Evolutionary conservation across 148 eudicot species (phyloP).

Genomic region (Fagopyrum tataricum): DNA sequence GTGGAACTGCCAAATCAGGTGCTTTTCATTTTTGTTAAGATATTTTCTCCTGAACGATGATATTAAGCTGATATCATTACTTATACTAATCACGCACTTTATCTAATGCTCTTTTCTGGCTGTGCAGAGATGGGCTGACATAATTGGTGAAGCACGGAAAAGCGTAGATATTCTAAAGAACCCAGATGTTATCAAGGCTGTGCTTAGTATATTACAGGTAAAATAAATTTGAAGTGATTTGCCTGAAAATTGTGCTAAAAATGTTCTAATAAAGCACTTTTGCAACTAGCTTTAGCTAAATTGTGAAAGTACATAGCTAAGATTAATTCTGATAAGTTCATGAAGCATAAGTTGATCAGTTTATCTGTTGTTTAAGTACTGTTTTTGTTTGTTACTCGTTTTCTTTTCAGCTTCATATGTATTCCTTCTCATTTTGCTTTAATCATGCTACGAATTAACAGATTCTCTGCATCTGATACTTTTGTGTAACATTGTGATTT

Average conservation of each 20-base stretch:
- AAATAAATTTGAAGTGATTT: not conserved
- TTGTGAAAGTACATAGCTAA: not conserved
- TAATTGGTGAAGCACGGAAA: constrained; percentile 94
- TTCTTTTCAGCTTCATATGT: not conserved
- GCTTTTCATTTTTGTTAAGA: constrained; percentile 2
- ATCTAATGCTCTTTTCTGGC: constrained; percentile 1
- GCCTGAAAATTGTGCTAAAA: not conserved
- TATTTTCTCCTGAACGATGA: not conserved
- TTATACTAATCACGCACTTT: not conserved
- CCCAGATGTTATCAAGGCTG: constrained; percentile 71
- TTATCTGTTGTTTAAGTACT: not conserved
- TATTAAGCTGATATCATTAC: not conserved
- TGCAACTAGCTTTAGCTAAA: not conserved
- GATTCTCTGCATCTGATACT: not conserved
- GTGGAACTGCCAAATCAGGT: constrained; percentile 88
- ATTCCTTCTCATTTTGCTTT: not conserved
- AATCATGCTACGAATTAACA: not conserved
- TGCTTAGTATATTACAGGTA: constrained; percentile 34
- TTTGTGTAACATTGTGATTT: not conserved
- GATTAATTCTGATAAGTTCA: not conserved
- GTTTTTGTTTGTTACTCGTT: not conserved
- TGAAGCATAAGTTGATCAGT: not conserved
- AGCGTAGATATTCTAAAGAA: constrained; percentile 84
- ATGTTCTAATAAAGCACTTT: not conserved
- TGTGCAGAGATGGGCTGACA: constrained; percentile 92